phyloP scores from a whole-genome alignment of 768 basidiomycete genomes.

The Tylopilus intermedius region DNA sequence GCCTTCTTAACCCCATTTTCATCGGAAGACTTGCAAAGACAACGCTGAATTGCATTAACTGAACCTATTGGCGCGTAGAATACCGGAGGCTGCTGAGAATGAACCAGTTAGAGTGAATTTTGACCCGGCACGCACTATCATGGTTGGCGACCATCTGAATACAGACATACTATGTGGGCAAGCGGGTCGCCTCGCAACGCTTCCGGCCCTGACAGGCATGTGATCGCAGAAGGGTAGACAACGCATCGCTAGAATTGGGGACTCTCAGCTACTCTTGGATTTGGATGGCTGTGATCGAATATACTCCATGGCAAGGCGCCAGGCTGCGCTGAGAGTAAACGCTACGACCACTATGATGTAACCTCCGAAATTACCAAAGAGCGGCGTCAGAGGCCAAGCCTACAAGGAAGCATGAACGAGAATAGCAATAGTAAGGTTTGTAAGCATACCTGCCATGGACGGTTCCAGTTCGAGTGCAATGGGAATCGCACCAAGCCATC shows the following conservation, averaged over 20 bases:
- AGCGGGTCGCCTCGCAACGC: constrained; percentile 76
- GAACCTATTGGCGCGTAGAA: background rate
- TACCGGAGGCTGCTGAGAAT: constrained; percentile 7
- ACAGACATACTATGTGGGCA: constrained; percentile 95
- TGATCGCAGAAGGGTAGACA: constrained; percentile 8
- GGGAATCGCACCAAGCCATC: constrained; percentile 78
- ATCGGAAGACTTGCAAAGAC: constrained; percentile 89
- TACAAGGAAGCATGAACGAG: constrained; percentile 24
- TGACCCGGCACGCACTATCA: constrained; percentile 82
- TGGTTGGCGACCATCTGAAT: constrained; percentile 93
- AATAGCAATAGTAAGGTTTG: constrained; percentile 1
- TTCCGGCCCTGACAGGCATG: constrained; percentile 89
- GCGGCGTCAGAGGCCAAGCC: constrained; percentile 81
- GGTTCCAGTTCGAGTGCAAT: constrained; percentile 92
- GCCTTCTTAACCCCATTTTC: constrained; percentile 45
- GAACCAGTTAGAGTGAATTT: constrained; percentile 63
- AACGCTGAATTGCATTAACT: constrained; percentile 88
- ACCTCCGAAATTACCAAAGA: constrained; percentile 66
- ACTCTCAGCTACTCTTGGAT: constrained; percentile 19
- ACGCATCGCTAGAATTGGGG: background rate
- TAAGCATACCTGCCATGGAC: constrained; percentile 85
- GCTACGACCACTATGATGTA: constrained; percentile 57
- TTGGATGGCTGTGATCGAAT: constrained; percentile 22
- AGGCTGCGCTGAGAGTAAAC: constrained; percentile 40
- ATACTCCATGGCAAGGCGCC: constrained; percentile 38